Base-by-base conservation (phyloP, 225 moss, liverwort and hornwort genomes). In the Climacium dendroides region DNA sequence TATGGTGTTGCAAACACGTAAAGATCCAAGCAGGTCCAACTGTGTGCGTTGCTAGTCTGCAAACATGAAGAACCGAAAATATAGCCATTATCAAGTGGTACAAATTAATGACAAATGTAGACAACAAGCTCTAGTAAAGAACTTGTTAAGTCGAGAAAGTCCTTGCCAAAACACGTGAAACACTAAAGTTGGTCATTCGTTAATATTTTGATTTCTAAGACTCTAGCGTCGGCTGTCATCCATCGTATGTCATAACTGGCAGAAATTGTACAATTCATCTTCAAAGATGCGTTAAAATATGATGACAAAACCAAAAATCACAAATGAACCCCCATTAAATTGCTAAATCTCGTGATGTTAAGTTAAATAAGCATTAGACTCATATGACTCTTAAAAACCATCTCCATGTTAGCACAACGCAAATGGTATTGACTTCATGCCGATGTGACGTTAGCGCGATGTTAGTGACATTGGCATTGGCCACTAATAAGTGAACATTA, bases 11-110 rank as follows among this genome's bases (percentile, higher is more conserved):
- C 95, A 89, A 95, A 95, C 39, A 95, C 93, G 85, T 95, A 95
- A 11, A 95, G 90, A 83, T 95, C 95, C 94, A 95, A 88, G 93
- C 95, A 95, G 30, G 95, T 95, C 95, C 95, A 95, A 88, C 95
- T 95, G 88, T 94, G 95, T 39, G 95, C 91, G 32, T 45, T 87
- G 55, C 90, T 91, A 54, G 95, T 95, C 95, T 95, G 91, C 88
- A 84, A 74, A 61, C 30, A 82, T 74, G 39, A 85, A 73, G 45
- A 75, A 50, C 25, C 65, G 32, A 65, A 81, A 65, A 11, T 73
- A 66, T 65, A 66, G 19, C 34, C 63, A 73, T 79, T 66, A 58
- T 41, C 77, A 57, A 81, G 43, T 52, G 71, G n/a, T 83, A 64
- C 29, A 82, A 78, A 35, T 11, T 82, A 28, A 64, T 8, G 70